Evolutionary conservation across 2,329 filamentous ascomycete species (phyloP).

Genomic region (Drechslera avenae): DNA sequence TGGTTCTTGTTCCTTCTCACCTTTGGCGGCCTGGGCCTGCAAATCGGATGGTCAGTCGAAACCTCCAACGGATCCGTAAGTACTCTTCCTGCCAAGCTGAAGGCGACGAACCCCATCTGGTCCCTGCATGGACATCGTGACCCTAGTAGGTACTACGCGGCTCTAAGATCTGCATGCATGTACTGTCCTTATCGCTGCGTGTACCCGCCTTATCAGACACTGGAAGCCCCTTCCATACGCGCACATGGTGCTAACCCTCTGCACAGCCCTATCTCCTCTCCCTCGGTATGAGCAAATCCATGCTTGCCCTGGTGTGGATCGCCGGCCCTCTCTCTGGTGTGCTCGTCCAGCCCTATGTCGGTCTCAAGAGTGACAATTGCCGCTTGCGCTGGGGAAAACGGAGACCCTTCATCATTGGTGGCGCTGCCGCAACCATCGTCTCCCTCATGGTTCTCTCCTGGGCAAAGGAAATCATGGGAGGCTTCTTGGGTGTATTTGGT

Average conservation of each 20-base stretch:
- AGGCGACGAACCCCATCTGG: background rate
- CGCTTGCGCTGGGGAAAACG: constrained; percentile 56
- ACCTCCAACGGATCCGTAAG: constrained; percentile 83
- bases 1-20: constrained; percentile 89
- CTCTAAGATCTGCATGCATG: background rate
- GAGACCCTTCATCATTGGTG: constrained; percentile 59
- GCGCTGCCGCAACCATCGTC: constrained; percentile 55
- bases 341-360: constrained; percentile 60
- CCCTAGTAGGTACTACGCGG: background rate
- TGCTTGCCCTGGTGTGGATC: constrained; percentile 61
- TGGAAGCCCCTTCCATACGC: background rate
- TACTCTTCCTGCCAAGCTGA: constrained; percentile 12
- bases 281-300: constrained; percentile 58
- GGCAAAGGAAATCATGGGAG: constrained; percentile 63
- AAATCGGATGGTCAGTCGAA: constrained; percentile 96
- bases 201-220: background rate
- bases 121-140: constrained; percentile 9
- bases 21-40: constrained; percentile 81
- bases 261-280: constrained; percentile 57
- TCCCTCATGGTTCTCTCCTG: constrained; percentile 58
- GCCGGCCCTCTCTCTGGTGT: constrained; percentile 61
- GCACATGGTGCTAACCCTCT: background rate
- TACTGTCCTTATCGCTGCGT: background rate
- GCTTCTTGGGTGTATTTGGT: constrained; percentile 72
- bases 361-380: constrained; percentile 59